These are phyloP conservation scores for Sporothrix pseudoabietina DNA, from an alignment of 2,329 filamentous ascomycete genomes.

Conservation along the genomic window DNA sequence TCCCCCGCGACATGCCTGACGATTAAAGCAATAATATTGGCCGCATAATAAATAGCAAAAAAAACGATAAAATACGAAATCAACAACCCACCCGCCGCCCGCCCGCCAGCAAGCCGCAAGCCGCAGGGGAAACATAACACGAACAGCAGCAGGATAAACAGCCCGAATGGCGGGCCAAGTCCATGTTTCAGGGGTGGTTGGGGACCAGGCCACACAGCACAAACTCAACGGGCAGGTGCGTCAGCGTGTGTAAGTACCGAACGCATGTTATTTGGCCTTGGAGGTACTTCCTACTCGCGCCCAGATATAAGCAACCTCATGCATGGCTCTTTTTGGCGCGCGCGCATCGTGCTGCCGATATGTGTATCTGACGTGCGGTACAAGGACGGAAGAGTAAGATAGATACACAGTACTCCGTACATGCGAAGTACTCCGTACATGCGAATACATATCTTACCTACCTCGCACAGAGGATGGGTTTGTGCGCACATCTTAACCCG, in stretches of 20 bases:
- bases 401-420: not conserved
- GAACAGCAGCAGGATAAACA: slow-evolving; percentile 22
- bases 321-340: slow-evolving; percentile 17
- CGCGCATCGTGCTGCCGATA: slow-evolving; percentile 21
- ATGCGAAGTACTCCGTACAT: not conserved
- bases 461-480: slow-evolving; percentile 19
- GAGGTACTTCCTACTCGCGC: not conserved
- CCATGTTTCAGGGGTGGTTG: slow-evolving; percentile 38
- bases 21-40: not conserved
- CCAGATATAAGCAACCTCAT: slow-evolving; percentile 21
- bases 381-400: not conserved
- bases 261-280: not conserved
- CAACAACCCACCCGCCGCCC: not conserved
- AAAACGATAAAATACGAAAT: not conserved
- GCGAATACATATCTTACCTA: too few species aligned
- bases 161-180: slow-evolving; percentile 31
- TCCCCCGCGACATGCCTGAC: slow-evolving; percentile 5
- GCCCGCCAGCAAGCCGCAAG: too few species aligned
- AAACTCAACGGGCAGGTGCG: slow-evolving; percentile 15
- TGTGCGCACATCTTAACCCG: slow-evolving; percentile 7
- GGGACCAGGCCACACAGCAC: slow-evolving; percentile 1
- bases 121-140: not conserved
- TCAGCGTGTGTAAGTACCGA: not conserved
- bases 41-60: not conserved
- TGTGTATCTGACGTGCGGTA: slow-evolving; percentile 23